A percentile compares a stretch with the other conserved stretches of the same genome.
These are phyloP conservation scores for Penicillium sclerotiorum DNA, from an alignment of 2,329 filamentous ascomycete genomes.

Conservation along the genomic window DNA sequence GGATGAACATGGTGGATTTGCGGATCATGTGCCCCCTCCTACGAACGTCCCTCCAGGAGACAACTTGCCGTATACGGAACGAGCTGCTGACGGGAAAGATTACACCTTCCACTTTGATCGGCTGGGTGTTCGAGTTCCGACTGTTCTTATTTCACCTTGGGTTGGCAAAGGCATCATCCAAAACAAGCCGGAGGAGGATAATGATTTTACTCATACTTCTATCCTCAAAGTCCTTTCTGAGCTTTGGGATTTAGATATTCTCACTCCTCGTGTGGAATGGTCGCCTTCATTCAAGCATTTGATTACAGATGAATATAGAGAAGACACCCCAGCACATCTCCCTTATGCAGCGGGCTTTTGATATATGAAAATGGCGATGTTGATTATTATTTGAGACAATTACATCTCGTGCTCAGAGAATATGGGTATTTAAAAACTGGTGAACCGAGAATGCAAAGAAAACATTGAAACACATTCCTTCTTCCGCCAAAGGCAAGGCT, in stretches of 20 bases:
- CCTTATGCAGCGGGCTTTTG: constrained; percentile 29
- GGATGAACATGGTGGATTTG: constrained; percentile 53
- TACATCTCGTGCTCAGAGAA: neutral
- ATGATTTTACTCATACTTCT: constrained; percentile 50
- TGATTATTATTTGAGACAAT: neutral
- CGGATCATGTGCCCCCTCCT: constrained; percentile 51
- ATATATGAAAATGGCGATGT: neutral
- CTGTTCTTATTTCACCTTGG: constrained; percentile 42
- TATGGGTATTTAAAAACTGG: neutral
- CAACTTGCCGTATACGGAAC: constrained; percentile 37
- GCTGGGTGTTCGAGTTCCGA: constrained; percentile 35
- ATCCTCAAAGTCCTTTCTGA: constrained; percentile 48
- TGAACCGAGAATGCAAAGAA: neutral
- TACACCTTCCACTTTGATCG: constrained; percentile 38
- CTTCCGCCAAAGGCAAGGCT: neutral
- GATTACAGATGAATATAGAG: constrained; percentile 26
- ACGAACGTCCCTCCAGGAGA: constrained; percentile 44
- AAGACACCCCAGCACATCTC: constrained; percentile 30
- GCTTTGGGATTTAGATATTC: constrained; percentile 46
- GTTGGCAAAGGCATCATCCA: constrained; percentile 47
- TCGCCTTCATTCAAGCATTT: constrained; percentile 42
- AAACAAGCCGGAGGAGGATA: constrained; percentile 38
- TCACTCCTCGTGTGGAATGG: constrained; percentile 43
- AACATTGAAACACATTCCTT: neutral
- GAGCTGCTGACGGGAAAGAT: constrained; percentile 25